Evolutionary conservation across 169 alveolate species (phyloP).

Genomic region (Cryptosporidium sp.): DNA sequence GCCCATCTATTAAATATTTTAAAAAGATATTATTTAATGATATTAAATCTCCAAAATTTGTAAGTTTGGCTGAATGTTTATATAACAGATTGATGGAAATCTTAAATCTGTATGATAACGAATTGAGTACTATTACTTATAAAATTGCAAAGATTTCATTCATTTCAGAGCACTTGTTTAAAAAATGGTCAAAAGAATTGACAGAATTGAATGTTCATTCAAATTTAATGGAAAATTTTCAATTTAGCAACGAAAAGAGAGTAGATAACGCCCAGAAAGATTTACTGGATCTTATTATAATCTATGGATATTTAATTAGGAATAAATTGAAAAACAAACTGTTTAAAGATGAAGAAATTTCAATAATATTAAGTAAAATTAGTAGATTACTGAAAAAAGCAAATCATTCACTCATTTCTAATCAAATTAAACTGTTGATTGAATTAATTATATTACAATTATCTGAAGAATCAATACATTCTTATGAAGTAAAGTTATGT

Average conservation of each 20-base stretch:
- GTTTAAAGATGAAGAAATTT: background rate
- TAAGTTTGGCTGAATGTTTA: background rate
- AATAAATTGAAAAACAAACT: background rate
- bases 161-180: background rate
- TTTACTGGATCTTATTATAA: background rate
- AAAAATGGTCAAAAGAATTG: background rate
- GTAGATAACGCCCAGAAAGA: background rate
- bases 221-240: background rate
- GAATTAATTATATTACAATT: background rate
- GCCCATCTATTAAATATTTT: constrained; percentile 6
- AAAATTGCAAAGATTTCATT: background rate
- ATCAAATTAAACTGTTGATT: background rate
- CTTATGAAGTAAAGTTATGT: background rate
- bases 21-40: background rate
- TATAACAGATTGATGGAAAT: background rate
- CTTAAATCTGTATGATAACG: background rate
- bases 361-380: background rate
- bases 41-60: background rate
- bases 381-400: background rate
- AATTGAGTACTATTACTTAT: background rate
- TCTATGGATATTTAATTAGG: background rate
- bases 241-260: background rate
- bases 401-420: background rate
- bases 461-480: background rate
- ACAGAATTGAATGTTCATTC: background rate